Conservation (phyloP, 2,329 filamentous ascomycete genomes). For the Diplodia intermedia region DNA sequence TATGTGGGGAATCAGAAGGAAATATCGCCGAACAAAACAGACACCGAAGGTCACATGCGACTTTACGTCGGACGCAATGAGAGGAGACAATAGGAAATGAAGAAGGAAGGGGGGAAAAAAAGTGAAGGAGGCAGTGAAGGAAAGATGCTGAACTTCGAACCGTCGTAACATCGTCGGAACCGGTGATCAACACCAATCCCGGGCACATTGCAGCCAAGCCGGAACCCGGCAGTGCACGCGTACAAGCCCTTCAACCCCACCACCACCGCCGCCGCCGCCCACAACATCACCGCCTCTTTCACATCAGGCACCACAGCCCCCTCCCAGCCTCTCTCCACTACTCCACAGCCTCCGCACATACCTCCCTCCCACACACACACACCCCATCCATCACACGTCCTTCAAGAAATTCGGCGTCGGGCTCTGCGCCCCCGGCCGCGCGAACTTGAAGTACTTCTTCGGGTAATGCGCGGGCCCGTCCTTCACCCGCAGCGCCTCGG, state of each 20-base stretch:
- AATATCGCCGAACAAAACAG: background rate
- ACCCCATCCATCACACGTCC: background rate
- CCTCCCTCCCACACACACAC: background rate
- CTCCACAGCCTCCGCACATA: background rate
- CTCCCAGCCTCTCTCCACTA: background rate
- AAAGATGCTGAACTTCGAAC: background rate
- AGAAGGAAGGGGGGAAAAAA: background rate
- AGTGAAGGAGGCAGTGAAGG: background rate
- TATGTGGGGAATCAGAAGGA: background rate
- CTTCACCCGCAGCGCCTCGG: slow-evolving; percentile 14
- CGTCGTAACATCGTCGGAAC: background rate
- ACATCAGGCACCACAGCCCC: background rate
- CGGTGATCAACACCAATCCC: slow-evolving; percentile 1
- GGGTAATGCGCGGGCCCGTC: slow-evolving; percentile 9
- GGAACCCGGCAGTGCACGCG: too few species aligned
- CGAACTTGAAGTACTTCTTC: slow-evolving; percentile 26
- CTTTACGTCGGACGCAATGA: too few species aligned
- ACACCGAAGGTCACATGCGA: background rate
- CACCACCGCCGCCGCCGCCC: too few species aligned
- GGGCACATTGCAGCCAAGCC: background rate
- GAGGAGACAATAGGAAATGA: background rate
- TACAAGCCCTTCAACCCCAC: too few species aligned
- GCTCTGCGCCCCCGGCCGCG: slow-evolving; percentile 6
- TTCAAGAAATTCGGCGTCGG: slow-evolving; percentile 20
- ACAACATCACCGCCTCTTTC: background rate